Evolutionary conservation across 257 asterid genomes (phyloP).

Genomic region (Catharanthus roseus): DNA sequence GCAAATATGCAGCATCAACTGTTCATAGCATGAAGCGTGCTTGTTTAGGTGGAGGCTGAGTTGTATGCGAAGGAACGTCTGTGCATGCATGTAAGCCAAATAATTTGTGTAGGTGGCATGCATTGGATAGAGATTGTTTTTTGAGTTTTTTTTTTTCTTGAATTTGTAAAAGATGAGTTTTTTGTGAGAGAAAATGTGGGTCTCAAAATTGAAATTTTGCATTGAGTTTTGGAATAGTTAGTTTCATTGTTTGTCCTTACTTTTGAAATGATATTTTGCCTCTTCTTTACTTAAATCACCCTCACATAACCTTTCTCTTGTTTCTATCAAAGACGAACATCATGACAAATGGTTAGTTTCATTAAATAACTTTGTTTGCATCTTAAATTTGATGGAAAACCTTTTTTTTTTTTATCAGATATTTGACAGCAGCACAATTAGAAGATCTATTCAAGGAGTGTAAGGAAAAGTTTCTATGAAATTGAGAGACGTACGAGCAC

Average conservation of each 20-base stretch:
- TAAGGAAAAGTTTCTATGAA: background rate
- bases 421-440: background rate
- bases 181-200: too few relatives aligned
- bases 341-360: background rate
- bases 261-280: background rate
- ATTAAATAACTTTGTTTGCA: background rate
- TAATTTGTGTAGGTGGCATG: background rate
- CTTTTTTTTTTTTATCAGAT: conserved; percentile 8
- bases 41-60: background rate
- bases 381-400: background rate
- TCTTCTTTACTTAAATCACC: background rate
- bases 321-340: background rate
- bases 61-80: background rate
- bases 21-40: background rate
- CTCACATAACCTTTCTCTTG: background rate
- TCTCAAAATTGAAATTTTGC: too few relatives aligned
- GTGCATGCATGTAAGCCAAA: background rate
- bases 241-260: background rate
- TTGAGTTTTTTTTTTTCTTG: too few relatives aligned
- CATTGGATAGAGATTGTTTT: too few relatives aligned
- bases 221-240: background rate
- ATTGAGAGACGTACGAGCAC: background rate
- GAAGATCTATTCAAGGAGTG: background rate
- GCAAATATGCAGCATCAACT: background rate
- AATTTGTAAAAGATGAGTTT: too few relatives aligned